Base-by-base conservation (phyloP, 495 filamentous ascomycete genomes). In the Saxispiralis lemnorum region DNA sequence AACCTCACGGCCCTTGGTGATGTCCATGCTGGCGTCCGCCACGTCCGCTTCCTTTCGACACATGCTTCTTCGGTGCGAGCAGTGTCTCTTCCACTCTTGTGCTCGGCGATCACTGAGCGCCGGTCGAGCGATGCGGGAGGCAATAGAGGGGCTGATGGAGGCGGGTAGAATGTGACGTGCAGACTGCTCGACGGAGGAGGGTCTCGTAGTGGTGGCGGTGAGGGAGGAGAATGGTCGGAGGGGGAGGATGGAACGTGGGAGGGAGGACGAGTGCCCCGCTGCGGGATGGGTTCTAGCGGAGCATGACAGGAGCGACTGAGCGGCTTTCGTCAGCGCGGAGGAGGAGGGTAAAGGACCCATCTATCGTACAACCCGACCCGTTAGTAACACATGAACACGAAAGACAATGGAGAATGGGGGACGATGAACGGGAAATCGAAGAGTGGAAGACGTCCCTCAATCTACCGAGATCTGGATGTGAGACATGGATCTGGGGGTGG, bases 1-100 rank as follows among this genome's bases (percentile, higher is more conserved):
- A 46, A 79, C 72, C 63, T 78, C 70, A 51, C 75, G 69, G 39
- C 71, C 71, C 43, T 68, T 61, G 38, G 59, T 49, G 40, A 75
- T 58, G 58, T 73, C 59, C 39, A 67, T 59, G 51, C 52, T 59
- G 45, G 49, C 53, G 31, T 44, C 44, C 33, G 52, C 36, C 9
- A 45, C 49, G 11, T 63, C 66, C 7, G 53, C 43, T 30, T 54
- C 57, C 31, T 54, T 47, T 45, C 50, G 54, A 53, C 62, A 63
- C 65, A 66, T 66, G 51, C 47, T 61, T 46, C 60, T 31, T 41
- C 54, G 60, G 42, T 65, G 55, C 38, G 66, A 69, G 53, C 66
- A 69, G 48, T 56, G 35, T 51, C 59, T 18, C 35, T 35, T 50
- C 4, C 17, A 33, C 16, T 11, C 38, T 28, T 12, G 39, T 14